Base-by-base conservation (phyloP, 2,329 filamentous ascomycete genomes). In the Trichoderma aggressivum region DNA sequence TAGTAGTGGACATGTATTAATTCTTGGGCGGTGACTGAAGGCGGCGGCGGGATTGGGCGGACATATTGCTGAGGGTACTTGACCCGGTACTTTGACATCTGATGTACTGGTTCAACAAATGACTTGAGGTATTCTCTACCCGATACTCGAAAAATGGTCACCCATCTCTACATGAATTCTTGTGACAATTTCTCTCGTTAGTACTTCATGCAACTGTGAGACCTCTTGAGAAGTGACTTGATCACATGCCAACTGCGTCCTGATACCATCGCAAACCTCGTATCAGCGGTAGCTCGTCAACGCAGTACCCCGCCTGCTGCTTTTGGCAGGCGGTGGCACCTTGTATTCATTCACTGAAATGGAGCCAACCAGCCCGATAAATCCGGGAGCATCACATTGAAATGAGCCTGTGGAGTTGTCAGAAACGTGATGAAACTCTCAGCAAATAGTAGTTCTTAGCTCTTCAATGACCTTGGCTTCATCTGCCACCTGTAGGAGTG, bases 231-330 rank as follows among this genome's bases (percentile, higher is more conserved):
- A 59, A 18, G 53, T 43, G 64, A 59, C 64, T 12, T 61, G 66
- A 70, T 70, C 58, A 68, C 65, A 62, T 47, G 58, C 39, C 28
- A 11, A 11, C 21, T 36, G 28, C 8, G 7, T 24, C n/a, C n/a
- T n/a, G n/a, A n/a, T n/a, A n/a, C n/a, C n/a, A 30, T 34, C 28
- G 47, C 36, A 30, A 32, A 34, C 26, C 39, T 59, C 64, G 55
- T 59, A 66, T 30, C 24, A 5, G n/a, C 28, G 14, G 21, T n/a
- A 36, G 62, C 43, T 53, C 43, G 30, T 1, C 43, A 10, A 34
- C 16, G 58, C 66, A n/a, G 1, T 55, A 70, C 70, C 70, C 70
- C 70, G 63, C 70, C 56, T 61, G 47, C 63, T 50, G n/a, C n/a
- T 14, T 50, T 24, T n/a, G 47, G 47, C n/a, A 50, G 47, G 47